A percentile compares a stretch with the other conserved stretches of the same genome.
Evolutionary conservation across 192 early-diverging fungal species (phyloP).

Genomic region (Coemansia sp.): DNA sequence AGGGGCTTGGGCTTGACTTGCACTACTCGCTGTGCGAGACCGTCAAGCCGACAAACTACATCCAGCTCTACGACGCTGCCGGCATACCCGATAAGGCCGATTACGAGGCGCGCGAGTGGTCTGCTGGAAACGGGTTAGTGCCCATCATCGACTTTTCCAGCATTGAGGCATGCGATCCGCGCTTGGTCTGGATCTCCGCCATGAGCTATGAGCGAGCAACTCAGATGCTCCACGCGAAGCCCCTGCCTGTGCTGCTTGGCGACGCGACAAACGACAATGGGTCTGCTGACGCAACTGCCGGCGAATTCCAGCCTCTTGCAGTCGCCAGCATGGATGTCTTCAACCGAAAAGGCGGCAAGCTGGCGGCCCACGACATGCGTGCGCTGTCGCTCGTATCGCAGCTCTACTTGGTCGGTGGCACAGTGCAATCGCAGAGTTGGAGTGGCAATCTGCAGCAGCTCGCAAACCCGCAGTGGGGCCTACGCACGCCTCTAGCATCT

Average conservation of each 20-base stretch:
- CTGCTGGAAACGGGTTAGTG: conserved; percentile 9
- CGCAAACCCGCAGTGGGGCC: conserved; percentile 52
- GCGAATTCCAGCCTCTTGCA: neutral
- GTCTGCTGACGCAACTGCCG: neutral
- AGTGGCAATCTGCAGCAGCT: conserved; percentile 2
- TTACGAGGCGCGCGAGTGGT: neutral
- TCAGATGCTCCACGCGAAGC: conserved; percentile 9
- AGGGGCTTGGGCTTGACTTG: conserved; percentile 83
- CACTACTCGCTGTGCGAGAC: conserved; percentile 63
- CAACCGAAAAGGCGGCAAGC: conserved; percentile 44
- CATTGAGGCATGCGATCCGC: conserved; percentile 26
- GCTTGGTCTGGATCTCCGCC: conserved; percentile 29
- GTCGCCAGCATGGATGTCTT: neutral
- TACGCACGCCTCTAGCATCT: conserved; percentile 54
- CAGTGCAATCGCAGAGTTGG: neutral
- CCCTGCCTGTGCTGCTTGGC: neutral
- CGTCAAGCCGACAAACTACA: conserved; percentile 66
- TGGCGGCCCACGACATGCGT: conserved; percentile 64
- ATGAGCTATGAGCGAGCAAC: conserved; percentile 28
- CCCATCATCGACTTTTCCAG: conserved; percentile 51
- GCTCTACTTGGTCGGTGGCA: conserved; percentile 53
- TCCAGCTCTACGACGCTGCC: conserved; percentile 53
- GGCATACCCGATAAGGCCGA: neutral
- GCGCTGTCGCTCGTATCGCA: conserved; percentile 65
- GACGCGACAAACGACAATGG: neutral